phyloP scores from a whole-genome alignment of 2,329 filamentous ascomycete species.

The Exophiala oligosperma region DNA sequence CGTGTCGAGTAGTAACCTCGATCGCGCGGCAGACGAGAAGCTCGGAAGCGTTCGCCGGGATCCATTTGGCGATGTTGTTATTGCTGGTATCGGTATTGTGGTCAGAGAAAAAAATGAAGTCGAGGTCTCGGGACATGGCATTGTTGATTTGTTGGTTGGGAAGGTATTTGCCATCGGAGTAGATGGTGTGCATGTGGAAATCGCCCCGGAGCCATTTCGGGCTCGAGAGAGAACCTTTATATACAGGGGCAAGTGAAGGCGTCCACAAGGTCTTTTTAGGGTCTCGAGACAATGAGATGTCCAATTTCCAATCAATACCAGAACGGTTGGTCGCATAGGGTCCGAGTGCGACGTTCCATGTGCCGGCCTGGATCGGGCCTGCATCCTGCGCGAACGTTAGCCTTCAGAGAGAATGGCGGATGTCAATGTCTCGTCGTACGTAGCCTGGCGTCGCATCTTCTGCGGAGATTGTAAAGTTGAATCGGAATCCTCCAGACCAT shows the following conservation, averaged over 20 bases:
- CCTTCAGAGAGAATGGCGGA: not conserved
- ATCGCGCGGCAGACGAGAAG: conserved; percentile 29
- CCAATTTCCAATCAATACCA: conserved; percentile 28
- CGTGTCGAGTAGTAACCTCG: conserved; percentile 30
- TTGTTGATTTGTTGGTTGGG: conserved; percentile 19
- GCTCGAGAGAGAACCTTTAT: not conserved
- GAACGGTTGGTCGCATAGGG: conserved; percentile 24
- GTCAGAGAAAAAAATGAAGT: conserved; percentile 31
- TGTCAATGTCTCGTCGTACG: not conserved
- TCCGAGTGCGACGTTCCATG: conserved; percentile 29
- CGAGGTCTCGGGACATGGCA: conserved; percentile 21
- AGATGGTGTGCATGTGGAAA: conserved; percentile 31
- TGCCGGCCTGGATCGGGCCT: conserved; percentile 25
- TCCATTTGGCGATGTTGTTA: conserved; percentile 23
- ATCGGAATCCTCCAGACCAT: conserved; percentile 25
- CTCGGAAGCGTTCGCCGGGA: conserved; percentile 21
- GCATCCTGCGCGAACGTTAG: conserved; percentile 11
- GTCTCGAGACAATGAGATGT: conserved; percentile 20
- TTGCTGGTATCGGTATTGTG: conserved; percentile 30
- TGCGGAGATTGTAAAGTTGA: conserved; percentile 30
- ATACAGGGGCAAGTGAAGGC: conserved; percentile 2
- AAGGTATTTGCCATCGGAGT: conserved; percentile 29
- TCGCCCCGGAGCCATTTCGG: conserved; percentile 27
- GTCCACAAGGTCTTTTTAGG: conserved; percentile 8
- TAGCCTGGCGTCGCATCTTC: conserved; percentile 28